Evolutionary conservation across 805 yeast species (phyloP), one percentile per base, ranked within the genome.

Genomic region (Pichia nanzhaoensis): DNA sequence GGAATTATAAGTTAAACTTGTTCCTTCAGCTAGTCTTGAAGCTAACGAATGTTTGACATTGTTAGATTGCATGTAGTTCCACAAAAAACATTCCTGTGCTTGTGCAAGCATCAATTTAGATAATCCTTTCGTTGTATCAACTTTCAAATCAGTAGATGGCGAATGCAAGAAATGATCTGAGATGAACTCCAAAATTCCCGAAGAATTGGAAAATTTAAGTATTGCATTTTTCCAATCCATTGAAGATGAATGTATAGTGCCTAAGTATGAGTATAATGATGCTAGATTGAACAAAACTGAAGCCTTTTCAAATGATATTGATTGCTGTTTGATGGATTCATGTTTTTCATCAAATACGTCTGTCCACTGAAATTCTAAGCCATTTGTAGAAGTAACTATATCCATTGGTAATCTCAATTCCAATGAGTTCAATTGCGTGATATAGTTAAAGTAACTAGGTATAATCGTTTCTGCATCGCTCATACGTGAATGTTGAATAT

Each of bases 301-400:
- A 0, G 96, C 96, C 65, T 91, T 91, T 57, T 91, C 99, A 58
- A 86, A 89, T 0, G 96, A 88, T 37, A 86, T 56, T 0, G 96
- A 82, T 55, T 75, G 76, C 59, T 90, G 96, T n/a, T 83, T 69
- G 48, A 74, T 74, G 13, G 71, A 64, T 13, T 24, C 17, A 7
- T 27, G 5, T 1, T 69, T 64, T 3, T 67, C 52, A 7, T 67
- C 66, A 56, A 80, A 85, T 5, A 93, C 82, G 58, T 90, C 95
- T 52, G 66, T 65, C 98, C 98, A 91, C 0, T 78, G 71, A 60
- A 90, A 91, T 44, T 74, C 72, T 10, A 83, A 59, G 1, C 44
- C 45, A 21, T 33, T 16, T 4, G 38, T 27, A 10, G 41, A 14
- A 19, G 39, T 6, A 4, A 67, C 63, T n/a, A 73, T 66, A 42